Evolutionary conservation across 305 asterid genomes (phyloP), one percentile per base, ranked within the genome.

Genomic region (Solanum hybrid): DNA sequence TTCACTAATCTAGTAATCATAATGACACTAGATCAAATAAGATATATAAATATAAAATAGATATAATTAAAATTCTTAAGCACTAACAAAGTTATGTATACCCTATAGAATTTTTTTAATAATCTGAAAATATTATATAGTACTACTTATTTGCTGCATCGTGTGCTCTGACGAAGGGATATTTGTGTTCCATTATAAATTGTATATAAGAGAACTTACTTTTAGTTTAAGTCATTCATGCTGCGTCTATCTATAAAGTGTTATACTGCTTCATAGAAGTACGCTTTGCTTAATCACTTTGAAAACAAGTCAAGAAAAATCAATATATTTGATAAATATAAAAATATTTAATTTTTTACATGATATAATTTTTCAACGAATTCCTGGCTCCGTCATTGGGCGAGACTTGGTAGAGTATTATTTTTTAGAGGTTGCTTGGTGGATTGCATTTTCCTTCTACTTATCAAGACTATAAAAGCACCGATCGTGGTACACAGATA

Each of bases 351-450:
- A 17, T 17, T 6, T 56, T 17, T 56, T 56, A 2, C n/a, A 51
- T 0, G 9, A 0, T 17, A 51, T 51, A 51, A 51, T 51, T 51
- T 15, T 15, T 51, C n/a, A 17, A 51, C 0, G 0, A 56, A 56
- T 56, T 56, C 0, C 9, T 56, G 0, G 0, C 9, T 17, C n/a
- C n/a, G 4, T 56, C 66, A 56, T 17, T 56, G 2, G 0, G 0
- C 10, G 10, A 56, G 10, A 2, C 24, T 56, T 3, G 4, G 5
- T 56, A 56, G 10, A 56, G 24, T 56, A 56, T 19, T 56, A 56
- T 7, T 19, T 73, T 29, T 13, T 13, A 72, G 78, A 27, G 22
- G 35, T 27, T 73, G 78, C 5, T 73, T 29, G 11, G 79, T 29
- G 37, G 79, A 73, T 76, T 8, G 8, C 81, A 76, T 17, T 76